Percentiles rank a stretch among this genome's conserved stretches.
Conservation (phyloP, 1,284 basidiomycete genomes). For the Apiotrichum gracile region DNA sequence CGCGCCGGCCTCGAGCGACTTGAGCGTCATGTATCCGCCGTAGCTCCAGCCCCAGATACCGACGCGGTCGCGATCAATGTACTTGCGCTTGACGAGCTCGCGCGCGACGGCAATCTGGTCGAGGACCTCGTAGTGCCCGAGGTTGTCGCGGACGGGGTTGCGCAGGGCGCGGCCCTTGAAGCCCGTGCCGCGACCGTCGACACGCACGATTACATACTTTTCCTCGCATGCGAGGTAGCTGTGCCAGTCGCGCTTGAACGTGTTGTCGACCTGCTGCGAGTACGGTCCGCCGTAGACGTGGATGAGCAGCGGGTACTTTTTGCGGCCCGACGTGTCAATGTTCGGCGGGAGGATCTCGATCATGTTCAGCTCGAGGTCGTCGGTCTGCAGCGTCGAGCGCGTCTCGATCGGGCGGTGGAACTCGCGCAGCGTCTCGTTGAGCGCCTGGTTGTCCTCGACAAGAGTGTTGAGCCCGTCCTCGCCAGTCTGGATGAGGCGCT, state of each 20-base stretch:
- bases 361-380: slow-evolving; percentile 79
- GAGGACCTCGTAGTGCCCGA: slow-evolving; percentile 76
- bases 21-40: slow-evolving; percentile 87
- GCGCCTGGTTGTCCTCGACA: slow-evolving; percentile 64
- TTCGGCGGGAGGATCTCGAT: slow-evolving; percentile 82
- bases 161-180: slow-evolving; percentile 75
- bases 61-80: slow-evolving; percentile 60
- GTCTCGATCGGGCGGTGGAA: slow-evolving; percentile 68
- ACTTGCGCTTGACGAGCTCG: slow-evolving; percentile 45
- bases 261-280: slow-evolving; percentile 67
- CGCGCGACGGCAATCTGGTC: slow-evolving; percentile 81
- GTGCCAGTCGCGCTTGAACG: slow-evolving; percentile 73
- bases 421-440: slow-evolving; percentile 64
- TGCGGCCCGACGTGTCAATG: slow-evolving; percentile 86
- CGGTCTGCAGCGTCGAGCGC: slow-evolving; percentile 65
- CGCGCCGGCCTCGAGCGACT: slow-evolving; percentile 78
- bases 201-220: slow-evolving; percentile 77
- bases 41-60: slow-evolving; percentile 97
- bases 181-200: slow-evolving; percentile 93
- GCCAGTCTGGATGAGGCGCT: slow-evolving; percentile 64
- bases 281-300: slow-evolving; percentile 87
- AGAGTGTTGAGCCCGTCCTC: slow-evolving; percentile 50
- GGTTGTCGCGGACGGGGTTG: slow-evolving; percentile 73
- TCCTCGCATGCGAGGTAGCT: slow-evolving; percentile 74
- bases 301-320: slow-evolving; percentile 89